Evolutionary conservation across 1,284 basidiomycete genomes (phyloP), one percentile per base, ranked within the genome.

Genomic region (Austroboletus niveus): DNA sequence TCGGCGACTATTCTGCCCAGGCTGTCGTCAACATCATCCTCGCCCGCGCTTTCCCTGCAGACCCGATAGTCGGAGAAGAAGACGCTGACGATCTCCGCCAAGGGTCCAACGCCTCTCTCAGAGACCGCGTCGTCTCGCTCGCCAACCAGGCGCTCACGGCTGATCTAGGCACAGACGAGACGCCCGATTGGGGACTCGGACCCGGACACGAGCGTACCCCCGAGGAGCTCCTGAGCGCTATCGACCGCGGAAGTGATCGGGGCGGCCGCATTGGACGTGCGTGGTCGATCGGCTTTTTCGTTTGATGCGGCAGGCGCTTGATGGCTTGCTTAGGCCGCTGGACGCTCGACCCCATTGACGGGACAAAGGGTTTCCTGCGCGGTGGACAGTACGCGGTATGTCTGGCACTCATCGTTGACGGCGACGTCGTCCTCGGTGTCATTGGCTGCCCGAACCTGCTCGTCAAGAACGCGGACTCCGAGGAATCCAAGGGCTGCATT

Each of bases 321-420:
- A 53, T 31, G 30, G 39, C 2, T 47, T 31, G 11, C 12, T 40
- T 49, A 89, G 86, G 90, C 14, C 87, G 91, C 78, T 92, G 93
- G 93, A 90, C 91, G 0, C 83, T 95, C 43, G 93, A 96, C 69
- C 92, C 92, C 27, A 94, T 95, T 59, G 92, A 95, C 64, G 92
- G 93, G 9, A 94, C 92, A 20, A 95, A 95, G 68, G 94, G 96
- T 3, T 99, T 99, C 77, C 79, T 99, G 41, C 85, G 96, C 22
- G 94, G 94, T 11, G 95, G 92, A 51, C 97, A 99, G 71, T 99
- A 96, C 65, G 96, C 96, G 6, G 93, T 99, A 29, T 99, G 96
- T 71, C 78, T 99, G 30, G 91, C 94, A 0, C 79, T 99, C 54
- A 84, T 99, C 61, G 80, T 94, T 51, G 85, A 98, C 60, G 83